Evolutionary conservation across 192 early-diverging fungal species (phyloP).

Genomic region (Entomortierella chlamydospora): DNA sequence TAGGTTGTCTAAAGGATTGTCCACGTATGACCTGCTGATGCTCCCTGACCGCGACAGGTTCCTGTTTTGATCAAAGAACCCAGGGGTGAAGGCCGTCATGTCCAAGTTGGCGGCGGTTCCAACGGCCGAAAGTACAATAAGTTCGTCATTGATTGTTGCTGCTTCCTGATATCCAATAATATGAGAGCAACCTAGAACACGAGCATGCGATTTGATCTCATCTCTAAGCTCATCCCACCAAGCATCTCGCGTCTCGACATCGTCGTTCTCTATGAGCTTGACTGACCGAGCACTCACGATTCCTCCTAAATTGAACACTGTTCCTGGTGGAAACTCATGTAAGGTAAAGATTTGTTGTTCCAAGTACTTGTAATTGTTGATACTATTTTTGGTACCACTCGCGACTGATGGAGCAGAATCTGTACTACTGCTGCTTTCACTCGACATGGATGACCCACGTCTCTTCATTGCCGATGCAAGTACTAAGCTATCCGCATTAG

Average conservation of each 20-base stretch:
- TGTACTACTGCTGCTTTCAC: slow-evolving; percentile 29
- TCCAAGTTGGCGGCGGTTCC: slow-evolving; percentile 82
- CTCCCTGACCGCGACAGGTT: slow-evolving; percentile 51
- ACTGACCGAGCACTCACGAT: slow-evolving; percentile 55
- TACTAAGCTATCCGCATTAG: slow-evolving; percentile 7
- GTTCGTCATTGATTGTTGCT: slow-evolving; percentile 72
- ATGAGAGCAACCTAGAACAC: slow-evolving; percentile 72
- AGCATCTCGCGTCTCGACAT: slow-evolving; percentile 47
- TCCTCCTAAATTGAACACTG: slow-evolving; percentile 49
- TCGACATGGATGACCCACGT: slow-evolving; percentile 31
- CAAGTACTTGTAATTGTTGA: slow-evolving; percentile 54
- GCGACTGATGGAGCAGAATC: slow-evolving; percentile 48
- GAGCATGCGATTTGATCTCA: slow-evolving; percentile 82
- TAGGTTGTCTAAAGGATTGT: slow-evolving; percentile 26
- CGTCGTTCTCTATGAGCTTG: slow-evolving; percentile 56
- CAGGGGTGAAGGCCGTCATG: slow-evolving; percentile 62
- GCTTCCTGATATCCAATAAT: slow-evolving; percentile 81
- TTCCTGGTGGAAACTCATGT: slow-evolving; percentile 56
- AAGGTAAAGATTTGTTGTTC: slow-evolving; percentile 55
- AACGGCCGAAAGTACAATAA: slow-evolving; percentile 71
- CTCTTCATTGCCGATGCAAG: slow-evolving; percentile 7
- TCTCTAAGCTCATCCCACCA: slow-evolving; percentile 75
- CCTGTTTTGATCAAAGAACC: slow-evolving; percentile 28
- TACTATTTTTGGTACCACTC: slow-evolving; percentile 49
- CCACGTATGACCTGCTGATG: slow-evolving; percentile 42